Conservation (phyloP, 176 grass and related monocot species). For the Pharus latifolius region DNA sequence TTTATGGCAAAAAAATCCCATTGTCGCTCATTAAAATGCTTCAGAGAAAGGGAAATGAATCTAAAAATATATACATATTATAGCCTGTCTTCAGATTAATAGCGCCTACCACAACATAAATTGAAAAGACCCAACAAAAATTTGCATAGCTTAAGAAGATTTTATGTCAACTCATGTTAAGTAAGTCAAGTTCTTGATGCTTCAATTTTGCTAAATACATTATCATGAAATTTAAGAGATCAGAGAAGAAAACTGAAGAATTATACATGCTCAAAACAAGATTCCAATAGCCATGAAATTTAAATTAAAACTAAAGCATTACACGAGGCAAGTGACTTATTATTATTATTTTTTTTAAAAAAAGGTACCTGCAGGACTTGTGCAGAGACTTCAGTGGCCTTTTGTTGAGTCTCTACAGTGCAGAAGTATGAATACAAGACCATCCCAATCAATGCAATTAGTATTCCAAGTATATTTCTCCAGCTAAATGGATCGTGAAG, state of each 20-base stretch:
- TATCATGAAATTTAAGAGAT: not conserved
- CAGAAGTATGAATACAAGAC: slow-evolving; percentile 80
- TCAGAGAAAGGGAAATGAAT: too few relatives aligned
- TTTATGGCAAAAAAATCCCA: too few relatives aligned
- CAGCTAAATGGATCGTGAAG: slow-evolving; percentile 90
- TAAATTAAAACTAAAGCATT: not conserved
- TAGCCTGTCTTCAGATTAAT: too few relatives aligned
- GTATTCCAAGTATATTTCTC: slow-evolving; percentile 90
- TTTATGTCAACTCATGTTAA: not conserved
- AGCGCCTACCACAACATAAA: too few relatives aligned
- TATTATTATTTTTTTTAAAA: slow-evolving; percentile 1
- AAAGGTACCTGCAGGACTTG: slow-evolving; percentile 41
- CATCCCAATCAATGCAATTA: slow-evolving; percentile 77
- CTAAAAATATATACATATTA: too few relatives aligned
- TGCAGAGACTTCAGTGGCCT: slow-evolving; percentile 33
- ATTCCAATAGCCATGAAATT: not conserved
- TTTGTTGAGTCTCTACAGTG: slow-evolving; percentile 46
- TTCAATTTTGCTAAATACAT: not conserved
- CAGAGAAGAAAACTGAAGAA: not conserved
- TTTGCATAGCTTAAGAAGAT: too few relatives aligned
- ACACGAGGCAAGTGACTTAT: not conserved
- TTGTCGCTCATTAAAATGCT: too few relatives aligned
- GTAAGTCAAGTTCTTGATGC: not conserved
- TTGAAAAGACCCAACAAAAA: too few relatives aligned
- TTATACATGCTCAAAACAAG: not conserved